Evolutionary conservation across 805 yeast genomes (phyloP).

Genomic region (Candida cerambycidarum): DNA sequence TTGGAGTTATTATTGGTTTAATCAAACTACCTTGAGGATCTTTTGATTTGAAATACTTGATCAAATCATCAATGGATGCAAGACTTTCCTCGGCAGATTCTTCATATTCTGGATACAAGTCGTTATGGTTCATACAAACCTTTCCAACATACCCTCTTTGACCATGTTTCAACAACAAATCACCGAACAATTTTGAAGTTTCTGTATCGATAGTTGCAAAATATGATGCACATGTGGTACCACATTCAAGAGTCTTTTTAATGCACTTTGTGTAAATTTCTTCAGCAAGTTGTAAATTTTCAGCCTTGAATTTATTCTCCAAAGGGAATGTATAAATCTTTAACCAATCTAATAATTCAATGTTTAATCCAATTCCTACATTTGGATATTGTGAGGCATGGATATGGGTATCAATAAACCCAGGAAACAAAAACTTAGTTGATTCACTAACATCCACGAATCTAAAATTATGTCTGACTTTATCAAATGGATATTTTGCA

Average conservation of each 20-base stretch:
- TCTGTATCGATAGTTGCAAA: conserved; percentile 84
- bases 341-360: conserved; percentile 89
- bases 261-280: conserved; percentile 67
- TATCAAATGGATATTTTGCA: conserved; percentile 8
- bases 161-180: conserved; percentile 61
- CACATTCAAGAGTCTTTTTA: conserved; percentile 66
- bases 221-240: conserved; percentile 92
- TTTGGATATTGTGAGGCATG: conserved; percentile 48
- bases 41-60: conserved; percentile 52
- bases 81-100: conserved; percentile 59
- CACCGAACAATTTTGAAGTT: conserved; percentile 76
- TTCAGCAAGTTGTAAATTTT: conserved; percentile 52
- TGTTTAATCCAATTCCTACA: conserved; percentile 68
- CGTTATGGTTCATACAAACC: conserved; percentile 88
- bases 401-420: conserved; percentile 46
- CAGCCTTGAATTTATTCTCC: conserved; percentile 59
- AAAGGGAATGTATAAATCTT: conserved; percentile 84
- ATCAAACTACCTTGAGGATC: conserved; percentile 55
- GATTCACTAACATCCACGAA: conserved; percentile 35
- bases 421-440: conserved; percentile 59
- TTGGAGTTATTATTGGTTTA: conserved; percentile 81
- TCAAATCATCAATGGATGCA: conserved; percentile 52
- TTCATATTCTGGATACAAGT: conserved; percentile 62
- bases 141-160: conserved; percentile 92
- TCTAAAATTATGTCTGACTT: conserved; percentile 9